Conservation (phyloP, 768 basidiomycete species). For the Infundibulicybe gibba region DNA sequence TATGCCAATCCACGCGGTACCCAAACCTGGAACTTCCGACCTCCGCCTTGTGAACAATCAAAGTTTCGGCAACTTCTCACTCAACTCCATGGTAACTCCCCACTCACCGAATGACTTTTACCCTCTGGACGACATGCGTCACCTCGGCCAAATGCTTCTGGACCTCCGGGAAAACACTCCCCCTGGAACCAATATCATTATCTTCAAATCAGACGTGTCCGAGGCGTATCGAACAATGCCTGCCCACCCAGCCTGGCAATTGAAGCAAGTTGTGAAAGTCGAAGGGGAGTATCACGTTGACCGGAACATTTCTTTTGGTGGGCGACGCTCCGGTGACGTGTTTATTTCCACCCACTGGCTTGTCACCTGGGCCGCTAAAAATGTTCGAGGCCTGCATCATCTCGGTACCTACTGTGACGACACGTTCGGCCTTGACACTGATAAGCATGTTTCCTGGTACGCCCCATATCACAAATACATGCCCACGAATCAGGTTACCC, state of each 20-base stretch:
- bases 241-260: conserved; percentile 34
- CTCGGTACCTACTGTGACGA: neutral
- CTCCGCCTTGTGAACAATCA: conserved; percentile 26
- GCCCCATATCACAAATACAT: conserved; percentile 16
- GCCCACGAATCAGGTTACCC: conserved; percentile 26
- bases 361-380: neutral
- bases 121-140: neutral
- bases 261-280: conserved; percentile 8
- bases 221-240: conserved; percentile 41
- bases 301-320: neutral
- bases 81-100: conserved; percentile 13
- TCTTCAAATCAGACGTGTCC: conserved; percentile 33
- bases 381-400: neutral
- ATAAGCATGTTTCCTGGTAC: conserved; percentile 10
- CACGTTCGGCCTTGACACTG: neutral
- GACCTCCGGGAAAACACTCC: neutral
- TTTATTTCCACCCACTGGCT: neutral
- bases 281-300: neutral
- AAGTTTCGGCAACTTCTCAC: conserved; percentile 19
- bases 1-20: too few species aligned
- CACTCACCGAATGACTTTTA: neutral
- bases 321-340: neutral
- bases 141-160: neutral
- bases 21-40: too few species aligned
- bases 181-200: neutral